Evolutionary conservation across 306 rosid species (phyloP), one percentile per base, ranked within the genome.

Genomic region (Malus fusca): DNA sequence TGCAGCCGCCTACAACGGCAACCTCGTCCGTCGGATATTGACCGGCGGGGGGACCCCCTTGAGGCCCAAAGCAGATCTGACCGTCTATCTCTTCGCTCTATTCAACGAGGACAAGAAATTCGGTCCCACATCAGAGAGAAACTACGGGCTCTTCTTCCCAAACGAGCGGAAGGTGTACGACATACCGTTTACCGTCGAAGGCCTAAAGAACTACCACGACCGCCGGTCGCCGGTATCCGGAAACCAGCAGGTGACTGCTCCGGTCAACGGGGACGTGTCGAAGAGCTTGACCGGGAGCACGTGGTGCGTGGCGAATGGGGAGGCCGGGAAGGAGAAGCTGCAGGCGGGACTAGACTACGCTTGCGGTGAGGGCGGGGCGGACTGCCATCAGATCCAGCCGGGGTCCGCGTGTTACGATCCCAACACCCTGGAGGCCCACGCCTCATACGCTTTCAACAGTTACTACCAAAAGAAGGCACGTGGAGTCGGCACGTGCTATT

Each of bases 281-380:
- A 96, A 88, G 85, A 96, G 96, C 35, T 68, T 85, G 0, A 74
- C 90, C 0, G 98, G 87, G 23, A 87, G 70, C 79, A 89, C 94
- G 55, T 96, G 99, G 99, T 96, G 99, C 64, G 98, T 96, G 19
- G 99, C 99, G n/a, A 96, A 84, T 55, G 90, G 86, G 2, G 78
- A 86, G 17, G 85, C 78, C 1, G 93, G 88, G 4, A 91, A 89
- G 33, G 85, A 75, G 43, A 96, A 71, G 72, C 87, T 96, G 52
- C 99, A 96, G 78, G 76, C 62, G 22, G 93, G 92, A 67, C 80
- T 96, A 52, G 99, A 96, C 60, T 96, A 17, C 28, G 99, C 99
- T 25, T 96, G 99, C n/a, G 99, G 99, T 0, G 96, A 90, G 69
- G 99, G 99, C 18, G 99, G 96, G 0, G 97, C 98, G 2, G 97